These are phyloP conservation scores for Fusarium sp. DNA, from an alignment of 2,329 filamentous ascomycete genomes.

Conservation along the genomic window DNA sequence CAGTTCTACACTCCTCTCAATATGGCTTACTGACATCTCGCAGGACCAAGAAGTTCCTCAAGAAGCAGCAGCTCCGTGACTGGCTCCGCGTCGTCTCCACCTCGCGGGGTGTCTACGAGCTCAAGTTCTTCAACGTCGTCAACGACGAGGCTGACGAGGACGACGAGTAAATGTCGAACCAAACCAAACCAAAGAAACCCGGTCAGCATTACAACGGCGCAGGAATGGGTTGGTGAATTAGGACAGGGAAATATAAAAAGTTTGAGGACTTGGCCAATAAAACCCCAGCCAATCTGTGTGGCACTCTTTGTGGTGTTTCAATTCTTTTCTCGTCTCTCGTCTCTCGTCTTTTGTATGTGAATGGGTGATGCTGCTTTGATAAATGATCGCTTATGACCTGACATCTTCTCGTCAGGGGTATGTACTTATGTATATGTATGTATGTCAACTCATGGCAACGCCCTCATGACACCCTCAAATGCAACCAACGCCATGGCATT, in stretches of 20 bases:
- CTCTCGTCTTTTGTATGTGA: background rate
- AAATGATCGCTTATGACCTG: background rate
- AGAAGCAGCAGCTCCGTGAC: conserved; percentile 99
- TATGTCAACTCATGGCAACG: conserved; percentile 58
- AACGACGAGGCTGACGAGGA: conserved; percentile 98
- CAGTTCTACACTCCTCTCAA: too few relatives aligned
- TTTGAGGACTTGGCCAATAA: conserved; percentile 45
- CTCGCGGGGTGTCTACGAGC: conserved; percentile 98
- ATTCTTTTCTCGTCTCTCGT: too few relatives aligned
- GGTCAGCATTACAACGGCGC: conserved; percentile 42
- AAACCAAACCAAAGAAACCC: background rate
- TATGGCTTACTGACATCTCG: conserved; percentile 13
- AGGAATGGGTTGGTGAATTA: conserved; percentile 48
- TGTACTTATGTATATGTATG: background rate
- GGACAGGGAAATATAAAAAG: conserved; percentile 42
- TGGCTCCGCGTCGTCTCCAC: conserved; percentile 99
- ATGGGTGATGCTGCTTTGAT: background rate
- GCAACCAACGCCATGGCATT: conserved; percentile 94
- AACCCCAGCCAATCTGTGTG: conserved; percentile 47
- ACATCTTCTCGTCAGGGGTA: background rate
- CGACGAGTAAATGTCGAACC: conserved; percentile 80
- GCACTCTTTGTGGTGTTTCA: conserved; percentile 46
- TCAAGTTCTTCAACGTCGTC: conserved; percentile 99
- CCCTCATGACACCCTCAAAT: conserved; percentile 91
- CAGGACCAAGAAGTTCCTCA: conserved; percentile 99